Evolutionary conservation across 768 basidiomycete species (phyloP).

Genomic region (Pisolithus orientalis): DNA sequence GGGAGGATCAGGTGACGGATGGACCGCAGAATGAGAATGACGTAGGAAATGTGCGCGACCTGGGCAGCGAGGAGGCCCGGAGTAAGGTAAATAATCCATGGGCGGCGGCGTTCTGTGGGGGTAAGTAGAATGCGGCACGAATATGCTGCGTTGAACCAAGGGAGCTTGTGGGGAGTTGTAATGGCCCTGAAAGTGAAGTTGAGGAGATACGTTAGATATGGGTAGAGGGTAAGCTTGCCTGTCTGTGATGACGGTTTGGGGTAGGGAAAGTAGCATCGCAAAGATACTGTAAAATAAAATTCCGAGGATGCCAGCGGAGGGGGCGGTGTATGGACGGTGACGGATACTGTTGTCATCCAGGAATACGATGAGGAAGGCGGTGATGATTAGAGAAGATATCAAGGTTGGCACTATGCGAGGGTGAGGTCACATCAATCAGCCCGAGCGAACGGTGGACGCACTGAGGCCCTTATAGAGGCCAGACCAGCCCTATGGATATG

Average conservation of each 20-base stretch:
- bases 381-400: conserved; percentile 47
- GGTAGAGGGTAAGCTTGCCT: conserved; percentile 40
- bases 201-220: background rate
- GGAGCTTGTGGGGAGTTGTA: conserved; percentile 74
- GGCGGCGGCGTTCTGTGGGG: conserved; percentile 47
- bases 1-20: background rate
- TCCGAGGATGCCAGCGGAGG: conserved; percentile 53
- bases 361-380: conserved; percentile 50
- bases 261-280: conserved; percentile 60
- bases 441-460: conserved; percentile 21
- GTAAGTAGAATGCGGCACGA: conserved; percentile 23
- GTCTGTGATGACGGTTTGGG: conserved; percentile 70
- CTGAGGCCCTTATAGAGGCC: conserved; percentile 82
- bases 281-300: conserved; percentile 59
- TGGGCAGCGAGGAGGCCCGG: conserved; percentile 47
- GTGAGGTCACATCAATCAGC: conserved; percentile 31
- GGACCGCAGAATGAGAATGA: conserved; percentile 41
- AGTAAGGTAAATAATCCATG: conserved; percentile 71
- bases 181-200: conserved; percentile 49
- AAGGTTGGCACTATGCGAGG: conserved; percentile 39
- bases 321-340: conserved; percentile 61
- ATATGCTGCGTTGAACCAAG: conserved; percentile 50
- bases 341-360: conserved; percentile 53
- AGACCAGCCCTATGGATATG: conserved; percentile 45
- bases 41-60: conserved; percentile 33